Evolutionary conservation across 208 protist genomes (phyloP).

Genomic region (Acanthamoeba sp.): DNA sequence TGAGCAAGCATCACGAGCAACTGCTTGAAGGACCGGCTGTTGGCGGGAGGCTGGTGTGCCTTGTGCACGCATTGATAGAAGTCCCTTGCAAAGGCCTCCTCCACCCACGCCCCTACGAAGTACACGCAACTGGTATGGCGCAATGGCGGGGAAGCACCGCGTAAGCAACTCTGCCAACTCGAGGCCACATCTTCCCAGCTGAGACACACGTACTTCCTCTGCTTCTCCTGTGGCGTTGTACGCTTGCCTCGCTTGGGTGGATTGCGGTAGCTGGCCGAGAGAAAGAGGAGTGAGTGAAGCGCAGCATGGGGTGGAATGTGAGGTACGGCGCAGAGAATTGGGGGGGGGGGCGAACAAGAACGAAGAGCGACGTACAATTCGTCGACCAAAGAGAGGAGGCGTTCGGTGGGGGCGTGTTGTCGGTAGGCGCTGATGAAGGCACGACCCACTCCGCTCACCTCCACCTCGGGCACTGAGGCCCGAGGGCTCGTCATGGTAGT

Average conservation of each 20-base stretch:
- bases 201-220: neutral
- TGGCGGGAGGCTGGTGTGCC: neutral
- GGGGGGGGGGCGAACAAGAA: neutral
- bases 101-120: conserved; percentile 28
- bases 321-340: neutral
- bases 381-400: neutral
- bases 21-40: neutral
- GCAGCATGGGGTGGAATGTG: neutral
- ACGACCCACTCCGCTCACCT: neutral
- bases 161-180: no score
- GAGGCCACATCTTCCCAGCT: neutral
- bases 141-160: neutral
- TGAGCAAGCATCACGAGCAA: neutral
- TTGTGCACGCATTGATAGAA: conserved; percentile 11
- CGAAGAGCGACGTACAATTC: neutral
- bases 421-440: conserved; percentile 35
- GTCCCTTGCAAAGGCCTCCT: neutral
- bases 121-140: conserved; percentile 30
- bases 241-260: conserved; percentile 2
- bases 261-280: neutral
- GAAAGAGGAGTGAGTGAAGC: neutral
- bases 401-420: neutral
- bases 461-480: neutral
- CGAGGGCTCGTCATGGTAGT: neutral
- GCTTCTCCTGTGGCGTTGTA: neutral